A percentile compares a stretch with the other conserved stretches of the same genome.
Conservation (phyloP, 768 basidiomycete genomes). For the Termitomyces sp. region DNA sequence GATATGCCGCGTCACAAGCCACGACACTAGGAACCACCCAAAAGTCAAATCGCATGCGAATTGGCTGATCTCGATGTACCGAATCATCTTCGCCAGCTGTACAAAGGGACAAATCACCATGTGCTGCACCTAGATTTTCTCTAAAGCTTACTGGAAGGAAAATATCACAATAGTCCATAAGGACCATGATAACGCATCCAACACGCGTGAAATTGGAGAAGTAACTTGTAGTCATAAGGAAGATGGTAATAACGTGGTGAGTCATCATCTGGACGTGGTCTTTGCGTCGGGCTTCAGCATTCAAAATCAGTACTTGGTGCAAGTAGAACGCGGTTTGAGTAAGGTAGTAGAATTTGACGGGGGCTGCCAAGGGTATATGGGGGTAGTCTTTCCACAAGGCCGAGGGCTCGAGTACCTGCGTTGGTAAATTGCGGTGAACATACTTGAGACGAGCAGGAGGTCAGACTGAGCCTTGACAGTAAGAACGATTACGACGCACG, state of each 20-base stretch:
- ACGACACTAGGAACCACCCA: slow-evolving; percentile 78
- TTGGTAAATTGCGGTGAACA: slow-evolving; percentile 70
- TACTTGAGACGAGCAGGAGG: slow-evolving; percentile 47
- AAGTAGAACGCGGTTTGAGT: slow-evolving; percentile 84
- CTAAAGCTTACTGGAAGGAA: slow-evolving; percentile 71
- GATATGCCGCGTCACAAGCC: slow-evolving; percentile 87
- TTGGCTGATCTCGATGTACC: slow-evolving; percentile 67
- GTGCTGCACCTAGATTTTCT: background rate
- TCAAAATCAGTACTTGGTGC: slow-evolving; percentile 88
- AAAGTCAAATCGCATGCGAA: slow-evolving; percentile 72
- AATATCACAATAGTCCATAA: slow-evolving; percentile 96
- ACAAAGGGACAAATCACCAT: slow-evolving; percentile 7
- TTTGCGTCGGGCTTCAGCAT: slow-evolving; percentile 87
- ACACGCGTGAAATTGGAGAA: slow-evolving; percentile 80
- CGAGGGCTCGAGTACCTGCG: slow-evolving; percentile 52
- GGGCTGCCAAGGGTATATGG: slow-evolving; percentile 70
- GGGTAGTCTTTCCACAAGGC: slow-evolving; percentile 82
- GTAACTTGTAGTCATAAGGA: slow-evolving; percentile 76
- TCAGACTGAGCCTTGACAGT: slow-evolving; percentile 1
- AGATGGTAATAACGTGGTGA: slow-evolving; percentile 88
- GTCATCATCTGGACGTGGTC: slow-evolving; percentile 96
- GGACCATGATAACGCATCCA: slow-evolving; percentile 82
- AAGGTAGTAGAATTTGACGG: slow-evolving; percentile 88
- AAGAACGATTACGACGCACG: slow-evolving; percentile 47
- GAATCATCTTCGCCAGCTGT: slow-evolving; percentile 90